Base-by-base conservation (phyloP, 2,329 filamentous ascomycete genomes). In the Diatrype stigma region DNA sequence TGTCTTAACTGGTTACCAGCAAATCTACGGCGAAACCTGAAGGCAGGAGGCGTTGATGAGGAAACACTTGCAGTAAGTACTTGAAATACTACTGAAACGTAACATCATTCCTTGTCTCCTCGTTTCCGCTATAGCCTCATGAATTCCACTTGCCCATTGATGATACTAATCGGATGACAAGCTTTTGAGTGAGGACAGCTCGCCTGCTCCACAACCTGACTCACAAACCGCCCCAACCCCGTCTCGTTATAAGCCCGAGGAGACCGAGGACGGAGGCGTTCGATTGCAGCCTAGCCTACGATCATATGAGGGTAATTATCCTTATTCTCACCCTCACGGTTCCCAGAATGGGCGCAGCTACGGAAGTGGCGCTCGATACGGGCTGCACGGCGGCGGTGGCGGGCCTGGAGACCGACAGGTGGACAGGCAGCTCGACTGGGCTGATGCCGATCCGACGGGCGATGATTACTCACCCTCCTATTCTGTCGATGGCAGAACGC, bases 1-100 rank as follows among this genome's bases (percentile, higher is more conserved):
- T 35, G 34, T 6, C n/a, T 57, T 59, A 47, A 57, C 53, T 50
- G 34, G 60, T 54, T 46, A 42, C 42, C 34, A 76, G 74, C 61
- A n/a, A 73, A 73, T 49, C 63, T 81, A 38, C 67, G 69, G 46
- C 70, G 67, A n/a, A 81, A 77, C 49, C 72, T 84, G 26, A 63
- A 76, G 45, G 65, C 64, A 51, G 76, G 75, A 23, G 80, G 79
- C 4, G 70, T 82, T 37, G 66, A 67, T 2, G 68, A 77, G 48
- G 68, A 71, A 17, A 73, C 73, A 17, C 69, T 82, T 54, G 67
- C 65, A 56, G 76, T 78, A 70, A 54, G 73, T 65, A 38, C 37
- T 44, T 44, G 34, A 40, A 4, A 35, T 35, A 30, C 45, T 26
- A 45, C 16, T 19, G 46, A 47, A 32, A 26, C 19, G 14, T 38